Conservation (phyloP, 2,329 filamentous ascomycete species). For the Paecilomyces variotii region DNA sequence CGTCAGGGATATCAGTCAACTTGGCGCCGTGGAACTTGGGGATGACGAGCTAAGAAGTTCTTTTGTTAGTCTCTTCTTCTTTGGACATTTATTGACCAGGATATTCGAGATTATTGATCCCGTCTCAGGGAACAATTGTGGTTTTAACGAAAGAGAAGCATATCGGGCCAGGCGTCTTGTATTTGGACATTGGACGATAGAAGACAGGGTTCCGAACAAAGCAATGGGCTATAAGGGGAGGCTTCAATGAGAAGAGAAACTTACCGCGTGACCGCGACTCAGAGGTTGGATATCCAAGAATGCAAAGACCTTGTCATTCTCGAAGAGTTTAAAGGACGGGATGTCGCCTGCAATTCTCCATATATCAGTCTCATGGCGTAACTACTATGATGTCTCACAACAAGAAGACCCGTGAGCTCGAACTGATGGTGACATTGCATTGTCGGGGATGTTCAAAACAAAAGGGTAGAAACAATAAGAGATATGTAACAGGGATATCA, state of each 20-base stretch:
- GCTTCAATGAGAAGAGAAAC: conserved; percentile 21
- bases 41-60: conserved; percentile 67
- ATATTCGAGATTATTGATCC: background rate
- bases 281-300: conserved; percentile 95
- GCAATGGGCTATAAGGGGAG: background rate
- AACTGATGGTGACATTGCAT: background rate
- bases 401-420: background rate
- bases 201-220: background rate
- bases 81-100: no score
- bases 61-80: conserved; percentile 6
- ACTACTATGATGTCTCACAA: background rate
- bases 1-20: conserved; percentile 86
- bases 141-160: background rate
- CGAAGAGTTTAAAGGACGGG: conserved; percentile 91
- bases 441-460: background rate
- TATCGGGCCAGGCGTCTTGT: background rate
- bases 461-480: conserved; percentile 1
- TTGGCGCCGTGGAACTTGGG: conserved; percentile 92
- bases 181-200: background rate
- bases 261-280: conserved; percentile 79
- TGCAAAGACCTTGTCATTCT: conserved; percentile 85
- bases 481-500: background rate
- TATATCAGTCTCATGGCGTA: background rate
- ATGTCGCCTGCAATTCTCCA: conserved; percentile 63
- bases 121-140: background rate